Percentiles rank a stretch among this genome's conserved stretches.
Evolutionary conservation across 805 yeast species (phyloP).

Genomic region (Yamadazyma ubonensis): DNA sequence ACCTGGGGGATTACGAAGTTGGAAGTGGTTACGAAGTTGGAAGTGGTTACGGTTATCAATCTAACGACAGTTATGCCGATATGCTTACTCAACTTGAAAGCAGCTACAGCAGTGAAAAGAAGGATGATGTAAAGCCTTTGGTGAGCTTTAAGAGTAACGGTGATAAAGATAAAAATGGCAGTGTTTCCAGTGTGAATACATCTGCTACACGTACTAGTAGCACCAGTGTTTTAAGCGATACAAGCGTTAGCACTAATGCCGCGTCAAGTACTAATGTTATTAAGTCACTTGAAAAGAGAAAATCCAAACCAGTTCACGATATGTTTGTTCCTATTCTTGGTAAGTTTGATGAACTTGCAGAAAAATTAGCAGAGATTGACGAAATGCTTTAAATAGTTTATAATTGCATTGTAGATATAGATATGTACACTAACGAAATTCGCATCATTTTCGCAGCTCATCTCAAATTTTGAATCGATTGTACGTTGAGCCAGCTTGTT

Average conservation of each 20-base stretch:
- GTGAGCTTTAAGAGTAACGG: background rate
- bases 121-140: constrained; percentile 6
- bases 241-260: constrained; percentile 9
- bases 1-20: background rate
- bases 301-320: constrained; percentile 43
- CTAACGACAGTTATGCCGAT: constrained; percentile 5
- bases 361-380: constrained; percentile 39
- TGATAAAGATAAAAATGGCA: constrained; percentile 2
- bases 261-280: background rate
- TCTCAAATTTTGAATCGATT: constrained; percentile 5
- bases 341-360: constrained; percentile 45
- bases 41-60: constrained; percentile 1
- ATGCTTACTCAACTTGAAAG: constrained; percentile 33
- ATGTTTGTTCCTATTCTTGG: constrained; percentile 59
- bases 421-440: background rate
- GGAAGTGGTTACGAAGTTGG: constrained; percentile 1
- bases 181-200: constrained; percentile 4
- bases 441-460: constrained; percentile 7
- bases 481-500: background rate
- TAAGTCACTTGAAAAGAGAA: constrained; percentile 8
- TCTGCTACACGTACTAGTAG: constrained; percentile 1
- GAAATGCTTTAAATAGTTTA: constrained; percentile 13
- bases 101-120: constrained; percentile 29
- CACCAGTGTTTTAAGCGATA: constrained; percentile 2
- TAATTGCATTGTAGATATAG: constrained; percentile 6